Evolutionary conservation across 306 rosid species (phyloP), one percentile per base, ranked within the genome.

Genomic region (Cicer judaicum): DNA sequence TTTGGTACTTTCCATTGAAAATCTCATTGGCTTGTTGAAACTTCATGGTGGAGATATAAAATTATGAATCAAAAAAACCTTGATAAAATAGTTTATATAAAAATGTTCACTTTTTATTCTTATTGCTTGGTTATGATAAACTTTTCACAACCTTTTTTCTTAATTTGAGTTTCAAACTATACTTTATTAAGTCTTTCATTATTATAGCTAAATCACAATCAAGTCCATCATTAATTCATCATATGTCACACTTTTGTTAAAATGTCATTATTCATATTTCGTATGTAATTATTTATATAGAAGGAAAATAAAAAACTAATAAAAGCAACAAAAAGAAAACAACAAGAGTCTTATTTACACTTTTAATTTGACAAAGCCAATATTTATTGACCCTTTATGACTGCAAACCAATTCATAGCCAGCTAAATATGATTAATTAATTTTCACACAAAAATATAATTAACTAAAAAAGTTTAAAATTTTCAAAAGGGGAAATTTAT

Each of bases 11-110:
- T 66, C 78, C 89, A 81, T 44, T 83, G 52, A 72, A 77, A 65
- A 79, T 11, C 10, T 84, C 89, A 48, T 60, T 59, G 76, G 60
- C 39, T 10, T 75, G 70, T 10, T 75, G 70, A 70, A 65, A 59
- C 85, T 86, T 90, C 96, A 86, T 88, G 63, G 70, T 82, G 80
- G 64, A 50, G 19, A n/a, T 61, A n/a, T 29, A 29, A 29, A 24
- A 4, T 54, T 74, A 55, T 81, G 84, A 74, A 48, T 69, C 73
- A 68, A 72, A 63, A 63, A 70, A 11, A 11, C 68, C 21, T 64
- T 53, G 74, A 9, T 62, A 63, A 57, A 49, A 73, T n/a, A 69
- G 2, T 50, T 68, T 55, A 61, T 78, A 78, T 78, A 73, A 60
- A 68, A 60, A 68, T 61, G 68, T 34, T 12, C 74, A 34, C 67